Evolutionary conservation across 164 flowering plant species (phyloP).

Genomic region (Aristolochia californica): DNA sequence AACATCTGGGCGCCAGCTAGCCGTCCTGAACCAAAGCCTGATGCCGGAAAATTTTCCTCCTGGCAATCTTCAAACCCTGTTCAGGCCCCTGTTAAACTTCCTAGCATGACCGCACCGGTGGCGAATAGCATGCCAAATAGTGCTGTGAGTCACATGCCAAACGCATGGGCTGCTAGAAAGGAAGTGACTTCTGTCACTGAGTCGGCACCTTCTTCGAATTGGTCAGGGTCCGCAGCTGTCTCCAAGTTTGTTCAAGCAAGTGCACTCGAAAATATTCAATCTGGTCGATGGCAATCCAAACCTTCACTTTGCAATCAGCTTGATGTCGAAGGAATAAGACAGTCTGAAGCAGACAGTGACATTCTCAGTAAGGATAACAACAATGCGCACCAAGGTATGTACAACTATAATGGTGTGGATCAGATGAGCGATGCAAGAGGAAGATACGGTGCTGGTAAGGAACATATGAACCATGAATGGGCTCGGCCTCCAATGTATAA

Average conservation of each 20-base stretch:
- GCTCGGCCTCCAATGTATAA: constrained; percentile 15
- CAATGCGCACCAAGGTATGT: neutral
- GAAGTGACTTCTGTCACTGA: constrained; percentile 34
- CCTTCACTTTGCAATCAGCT: constrained; percentile 12
- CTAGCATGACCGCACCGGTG: too few species aligned
- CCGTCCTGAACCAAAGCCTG: constrained; percentile 33
- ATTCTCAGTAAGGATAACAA: constrained; percentile 10
- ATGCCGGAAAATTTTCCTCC: constrained; percentile 18
- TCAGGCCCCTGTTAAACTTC: constrained; percentile 3
- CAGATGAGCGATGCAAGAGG: constrained; percentile 17
- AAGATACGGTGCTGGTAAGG: constrained; percentile 29
- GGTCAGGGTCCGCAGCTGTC: constrained; percentile 40
- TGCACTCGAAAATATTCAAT: constrained; percentile 85
- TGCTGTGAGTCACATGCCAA: constrained; percentile 17
- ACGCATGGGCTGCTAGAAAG: constrained; percentile 69
- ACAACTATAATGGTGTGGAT: constrained; percentile 8
- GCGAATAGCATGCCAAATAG: too few species aligned
- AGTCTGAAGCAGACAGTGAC: constrained; percentile 23
- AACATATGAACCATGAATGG: constrained; percentile 21
- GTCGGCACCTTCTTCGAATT: constrained; percentile 18
- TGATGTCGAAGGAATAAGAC: constrained; percentile 40
- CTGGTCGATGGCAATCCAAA: constrained; percentile 90
- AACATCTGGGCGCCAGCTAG: constrained; percentile 9
- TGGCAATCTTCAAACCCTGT: constrained; percentile 18
- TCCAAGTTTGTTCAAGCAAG: constrained; percentile 74